Conservation (phyloP, 192 early-diverging fungal species). For the Entomortierella chlamydospora region DNA sequence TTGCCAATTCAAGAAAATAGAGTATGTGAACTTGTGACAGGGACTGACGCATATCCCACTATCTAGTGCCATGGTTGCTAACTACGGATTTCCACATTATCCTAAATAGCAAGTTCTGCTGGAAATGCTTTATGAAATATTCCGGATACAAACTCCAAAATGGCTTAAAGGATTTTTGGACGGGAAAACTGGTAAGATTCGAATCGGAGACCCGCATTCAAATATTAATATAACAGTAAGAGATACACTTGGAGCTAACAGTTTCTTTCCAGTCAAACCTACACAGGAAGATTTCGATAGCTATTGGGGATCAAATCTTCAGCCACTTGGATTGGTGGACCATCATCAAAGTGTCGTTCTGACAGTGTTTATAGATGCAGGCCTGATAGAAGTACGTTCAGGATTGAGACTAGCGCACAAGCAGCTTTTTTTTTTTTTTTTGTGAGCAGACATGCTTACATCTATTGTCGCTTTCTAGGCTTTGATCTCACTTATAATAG, state of each 20-base stretch:
- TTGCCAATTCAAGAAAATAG: constrained; percentile 78
- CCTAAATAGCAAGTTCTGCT: constrained; percentile 76
- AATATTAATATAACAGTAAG: neutral
- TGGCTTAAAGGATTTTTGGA: constrained; percentile 61
- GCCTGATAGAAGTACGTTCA: constrained; percentile 67
- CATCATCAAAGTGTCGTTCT: constrained; percentile 78
- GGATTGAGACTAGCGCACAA: neutral
- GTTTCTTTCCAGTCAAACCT: constrained; percentile 26
- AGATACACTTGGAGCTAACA: neutral
- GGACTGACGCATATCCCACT: neutral
- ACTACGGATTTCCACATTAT: neutral
- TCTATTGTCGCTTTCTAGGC: no score
- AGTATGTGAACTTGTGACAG: constrained; percentile 49
- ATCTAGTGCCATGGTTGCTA: no score
- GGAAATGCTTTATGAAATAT: constrained; percentile 86
- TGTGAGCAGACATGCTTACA: no score
- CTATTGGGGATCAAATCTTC: constrained; percentile 24
- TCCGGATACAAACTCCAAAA: constrained; percentile 75
- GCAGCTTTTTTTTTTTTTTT: no score
- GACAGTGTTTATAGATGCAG: constrained; percentile 81
- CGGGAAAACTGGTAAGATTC: constrained; percentile 58
- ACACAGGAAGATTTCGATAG: constrained; percentile 41
- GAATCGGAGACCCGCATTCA: neutral
- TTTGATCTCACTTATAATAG: constrained; percentile 76
- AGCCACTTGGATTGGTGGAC: constrained; percentile 71